A percentile compares a stretch with the other conserved stretches of the same genome.
Conservation (phyloP, 2,329 filamentous ascomycete species). For the Paraphoma sp. region DNA sequence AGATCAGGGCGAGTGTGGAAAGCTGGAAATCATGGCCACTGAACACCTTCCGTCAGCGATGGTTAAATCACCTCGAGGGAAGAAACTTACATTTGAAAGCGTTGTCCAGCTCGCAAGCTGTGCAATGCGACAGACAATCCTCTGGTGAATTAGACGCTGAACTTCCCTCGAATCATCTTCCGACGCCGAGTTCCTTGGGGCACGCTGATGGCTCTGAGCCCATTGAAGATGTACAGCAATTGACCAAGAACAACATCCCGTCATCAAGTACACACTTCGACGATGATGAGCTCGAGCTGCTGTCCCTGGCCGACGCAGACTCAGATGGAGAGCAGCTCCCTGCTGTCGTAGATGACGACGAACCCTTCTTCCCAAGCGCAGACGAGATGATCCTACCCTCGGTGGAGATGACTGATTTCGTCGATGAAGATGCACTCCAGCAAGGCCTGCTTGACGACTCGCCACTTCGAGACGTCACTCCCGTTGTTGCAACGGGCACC, state of each 20-base stretch:
- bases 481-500: background rate
- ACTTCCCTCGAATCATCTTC: slow-evolving; percentile 25
- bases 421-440: slow-evolving; percentile 22
- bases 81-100: slow-evolving; percentile 13
- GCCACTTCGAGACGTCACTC: slow-evolving; percentile 2
- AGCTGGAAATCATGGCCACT: slow-evolving; percentile 30
- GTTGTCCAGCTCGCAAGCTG: background rate
- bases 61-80: slow-evolving; percentile 16
- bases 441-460: slow-evolving; percentile 13
- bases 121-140: background rate
- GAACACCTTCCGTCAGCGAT: slow-evolving; percentile 19
- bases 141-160: background rate
- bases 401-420: slow-evolving; percentile 23
- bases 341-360: slow-evolving; percentile 3
- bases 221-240: background rate
- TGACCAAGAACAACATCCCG: background rate
- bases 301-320: slow-evolving; percentile 30
- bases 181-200: slow-evolving; percentile 36
- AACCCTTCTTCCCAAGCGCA: slow-evolving; percentile 1
- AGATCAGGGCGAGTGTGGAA: slow-evolving; percentile 22
- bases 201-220: slow-evolving; percentile 11
- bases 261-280: slow-evolving; percentile 29
- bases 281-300: slow-evolving; percentile 34
- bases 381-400: slow-evolving; percentile 32
- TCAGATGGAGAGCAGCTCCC: slow-evolving; percentile 9